These are phyloP conservation scores for Ilex aquifolium DNA, from an alignment of 257 asterid species.

Conservation along the genomic window DNA sequence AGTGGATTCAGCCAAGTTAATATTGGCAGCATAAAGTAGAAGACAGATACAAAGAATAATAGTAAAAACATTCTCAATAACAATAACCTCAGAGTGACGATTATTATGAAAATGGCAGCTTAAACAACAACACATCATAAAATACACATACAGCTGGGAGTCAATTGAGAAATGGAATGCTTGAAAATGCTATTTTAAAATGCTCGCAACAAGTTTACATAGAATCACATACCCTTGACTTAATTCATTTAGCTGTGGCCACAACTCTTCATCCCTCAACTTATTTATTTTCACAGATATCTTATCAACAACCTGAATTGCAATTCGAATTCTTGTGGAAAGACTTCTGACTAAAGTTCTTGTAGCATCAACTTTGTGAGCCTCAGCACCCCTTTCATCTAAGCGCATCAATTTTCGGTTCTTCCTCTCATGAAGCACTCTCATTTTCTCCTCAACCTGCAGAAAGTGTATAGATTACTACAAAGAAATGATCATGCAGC, in stretches of 20 bases:
- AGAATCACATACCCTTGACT: conserved; percentile 65
- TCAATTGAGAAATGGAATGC: no score
- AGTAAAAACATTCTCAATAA: no score
- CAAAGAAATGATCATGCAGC: not conserved
- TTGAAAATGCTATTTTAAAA: no score
- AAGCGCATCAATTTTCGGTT: conserved; percentile 55
- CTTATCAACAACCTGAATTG: conserved; percentile 90
- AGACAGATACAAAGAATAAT: no score
- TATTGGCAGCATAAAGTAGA: no score
- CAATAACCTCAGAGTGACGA: no score
- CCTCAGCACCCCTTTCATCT: conserved; percentile 87
- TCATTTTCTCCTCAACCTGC: conserved; percentile 93
- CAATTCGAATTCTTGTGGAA: conserved; percentile 80
- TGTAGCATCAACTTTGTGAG: conserved; percentile 67
- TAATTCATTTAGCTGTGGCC: conserved; percentile 86
- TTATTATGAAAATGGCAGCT: no score
- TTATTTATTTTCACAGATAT: conserved; percentile 77
- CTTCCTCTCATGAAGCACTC: conserved; percentile 72
- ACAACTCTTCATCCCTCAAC: conserved; percentile 83
- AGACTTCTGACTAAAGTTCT: conserved; percentile 66
- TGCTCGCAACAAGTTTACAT: not conserved
- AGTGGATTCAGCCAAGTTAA: no score
- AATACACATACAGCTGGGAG: no score
- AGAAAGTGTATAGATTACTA: not conserved
- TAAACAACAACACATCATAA: no score